Conservation (phyloP, 768 basidiomycete genomes). For the Boletus edulis region DNA sequence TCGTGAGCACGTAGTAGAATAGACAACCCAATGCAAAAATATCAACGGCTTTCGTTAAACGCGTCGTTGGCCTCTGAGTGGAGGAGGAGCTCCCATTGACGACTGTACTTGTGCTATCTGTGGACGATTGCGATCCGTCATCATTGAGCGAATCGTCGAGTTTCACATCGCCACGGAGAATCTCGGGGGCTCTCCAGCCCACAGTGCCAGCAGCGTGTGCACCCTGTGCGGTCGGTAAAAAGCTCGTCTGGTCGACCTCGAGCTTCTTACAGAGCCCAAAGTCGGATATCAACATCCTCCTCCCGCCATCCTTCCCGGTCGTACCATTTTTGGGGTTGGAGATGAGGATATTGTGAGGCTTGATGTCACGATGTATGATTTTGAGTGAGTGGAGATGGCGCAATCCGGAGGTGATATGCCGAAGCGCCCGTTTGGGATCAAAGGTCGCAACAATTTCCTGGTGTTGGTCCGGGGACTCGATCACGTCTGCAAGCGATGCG, state of each 20-base stretch:
- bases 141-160: slow-evolving; percentile 71
- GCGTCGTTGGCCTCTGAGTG: slow-evolving; percentile 39
- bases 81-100: slow-evolving; percentile 23
- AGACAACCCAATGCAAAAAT: slow-evolving; percentile 95
- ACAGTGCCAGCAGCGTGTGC: slow-evolving; percentile 89
- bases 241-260: slow-evolving; percentile 94
- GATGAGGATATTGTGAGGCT: slow-evolving; percentile 96
- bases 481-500: slow-evolving; percentile 81
- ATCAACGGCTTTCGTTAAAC: slow-evolving; percentile 93
- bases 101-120: slow-evolving; percentile 59
- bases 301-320: slow-evolving; percentile 38
- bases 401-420: slow-evolving; percentile 84
- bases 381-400: slow-evolving; percentile 91
- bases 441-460: slow-evolving; percentile 77
- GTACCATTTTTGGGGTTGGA: slow-evolving; percentile 62
- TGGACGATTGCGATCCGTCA: slow-evolving; percentile 64
- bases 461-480: slow-evolving; percentile 76
- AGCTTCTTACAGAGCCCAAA: slow-evolving; percentile 96
- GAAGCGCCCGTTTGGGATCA: slow-evolving; percentile 84
- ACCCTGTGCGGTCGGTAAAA: slow-evolving; percentile 89
- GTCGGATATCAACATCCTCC: slow-evolving; percentile 92
- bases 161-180: slow-evolving; percentile 90
- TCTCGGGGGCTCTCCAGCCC: slow-evolving; percentile 98
- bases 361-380: slow-evolving; percentile 97
- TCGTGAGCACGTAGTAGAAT: slow-evolving; percentile 90